Conservation (phyloP, 148 eudicot species). For the Heliamphora exappendiculata region DNA sequence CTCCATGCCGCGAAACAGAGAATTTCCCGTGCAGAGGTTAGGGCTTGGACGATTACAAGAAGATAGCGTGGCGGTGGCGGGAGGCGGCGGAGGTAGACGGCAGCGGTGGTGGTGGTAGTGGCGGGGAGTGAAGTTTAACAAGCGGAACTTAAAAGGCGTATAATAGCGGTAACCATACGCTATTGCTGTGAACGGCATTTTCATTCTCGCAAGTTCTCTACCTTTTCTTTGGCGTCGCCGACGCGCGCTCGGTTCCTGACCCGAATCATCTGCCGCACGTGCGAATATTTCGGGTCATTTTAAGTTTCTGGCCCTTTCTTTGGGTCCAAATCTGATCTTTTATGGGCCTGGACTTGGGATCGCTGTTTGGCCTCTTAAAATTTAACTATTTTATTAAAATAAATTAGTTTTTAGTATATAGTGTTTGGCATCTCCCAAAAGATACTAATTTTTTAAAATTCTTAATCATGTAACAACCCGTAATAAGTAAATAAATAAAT, state of each 20-base stretch:
- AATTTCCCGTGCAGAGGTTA: constrained; percentile 46
- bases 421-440: no score
- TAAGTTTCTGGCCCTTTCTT: neutral
- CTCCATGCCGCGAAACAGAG: constrained; percentile 60
- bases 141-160: constrained; percentile 21
- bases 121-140: neutral
- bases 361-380: no score
- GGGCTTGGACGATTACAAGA: constrained; percentile 13
- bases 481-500: no score
- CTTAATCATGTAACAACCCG: no score
- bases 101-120: constrained; percentile 12
- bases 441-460: no score
- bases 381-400: no score
- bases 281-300: neutral
- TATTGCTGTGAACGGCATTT: constrained; percentile 18
- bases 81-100: constrained; percentile 19
- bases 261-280: constrained; percentile 6
- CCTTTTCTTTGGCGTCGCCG: neutral
- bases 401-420: no score
- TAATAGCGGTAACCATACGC: constrained; percentile 32
- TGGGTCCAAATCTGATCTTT: neutral
- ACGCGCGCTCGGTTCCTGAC: neutral
- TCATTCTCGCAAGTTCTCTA: neutral
- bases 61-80: constrained; percentile 3
- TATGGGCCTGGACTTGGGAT: neutral